Evolutionary conservation across 2,329 filamentous ascomycete species (phyloP), one percentile per base, ranked within the genome.

Genomic region (Blumeriella jaapii): DNA sequence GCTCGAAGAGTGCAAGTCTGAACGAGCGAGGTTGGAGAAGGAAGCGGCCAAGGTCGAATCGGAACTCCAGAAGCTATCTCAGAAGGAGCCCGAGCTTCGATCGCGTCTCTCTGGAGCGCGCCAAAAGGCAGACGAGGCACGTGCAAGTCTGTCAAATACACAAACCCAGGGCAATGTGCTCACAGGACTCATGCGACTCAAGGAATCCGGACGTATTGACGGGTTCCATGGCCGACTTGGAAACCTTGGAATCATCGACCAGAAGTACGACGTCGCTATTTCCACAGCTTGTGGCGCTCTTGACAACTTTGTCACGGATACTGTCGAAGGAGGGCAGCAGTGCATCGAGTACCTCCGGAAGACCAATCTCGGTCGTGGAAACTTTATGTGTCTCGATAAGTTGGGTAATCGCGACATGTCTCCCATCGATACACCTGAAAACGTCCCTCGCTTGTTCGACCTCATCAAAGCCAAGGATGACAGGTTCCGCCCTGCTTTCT

Each of bases 311-410:
- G 89, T 98, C 7, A 93, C 93, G 0, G 91, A 96, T 51, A 87
- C 84, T 1, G 89, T 96, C 10, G 91, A 96, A 52, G 83, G 86
- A 39, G 91, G 87, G 45, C 91, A 98, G 59, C 87, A 96, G 57
- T 98, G 93, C 59, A 96, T 98, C 45, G 91, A 96, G 55, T 91
- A 98, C 54, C 69, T 98, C 9, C 78, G 91, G 37, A 98, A 96
- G 67, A 98, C 94, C 51, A 95, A 95, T 49, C 76, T 98, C 3
- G 91, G 91, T 9, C 78, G 93, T 50, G 91, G 87, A 40, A 95
- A 95, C 62, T 96, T 98, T 58, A 96, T 98, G 52, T 83, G 91
- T 47, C 69, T 98, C 11, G 85, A 98, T 58, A 86, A 89, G 55
- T 66, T 96, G 31, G 75, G 85, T 15, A 67, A 71, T 19, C 75